Conservation (phyloP, 768 basidiomycete species). For the Amanita subjunquillea region DNA sequence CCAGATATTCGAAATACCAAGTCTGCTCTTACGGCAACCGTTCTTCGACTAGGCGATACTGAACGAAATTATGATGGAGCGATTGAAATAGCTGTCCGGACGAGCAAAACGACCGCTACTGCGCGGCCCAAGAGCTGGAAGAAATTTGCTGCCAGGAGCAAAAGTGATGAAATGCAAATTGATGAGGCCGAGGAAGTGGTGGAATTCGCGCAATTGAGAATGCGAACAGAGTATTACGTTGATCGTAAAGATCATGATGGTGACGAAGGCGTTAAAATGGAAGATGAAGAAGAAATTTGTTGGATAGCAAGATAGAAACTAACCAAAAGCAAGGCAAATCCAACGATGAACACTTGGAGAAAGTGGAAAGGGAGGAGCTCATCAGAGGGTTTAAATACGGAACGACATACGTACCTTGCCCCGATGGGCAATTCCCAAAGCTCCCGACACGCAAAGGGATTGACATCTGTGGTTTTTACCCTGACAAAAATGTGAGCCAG, state of each 20-base stretch:
- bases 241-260: slow-evolving; percentile 31
- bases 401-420: slow-evolving; percentile 76
- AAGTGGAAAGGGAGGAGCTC: slow-evolving; percentile 71
- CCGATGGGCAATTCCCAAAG: slow-evolving; percentile 72
- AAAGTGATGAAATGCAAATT: slow-evolving; percentile 23
- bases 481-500: slow-evolving; percentile 43
- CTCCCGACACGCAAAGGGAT: slow-evolving; percentile 76
- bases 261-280: slow-evolving; percentile 30
- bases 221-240: slow-evolving; percentile 47
- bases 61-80: slow-evolving; percentile 59
- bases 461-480: slow-evolving; percentile 82
- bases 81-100: slow-evolving; percentile 62
- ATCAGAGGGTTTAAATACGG: slow-evolving; percentile 85
- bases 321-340: slow-evolving; percentile 20
- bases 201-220: slow-evolving; percentile 34
- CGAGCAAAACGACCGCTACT: slow-evolving; percentile 71
- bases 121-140: slow-evolving; percentile 70
- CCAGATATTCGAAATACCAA: slow-evolving; percentile 63
- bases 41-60: slow-evolving; percentile 71
- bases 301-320: slow-evolving; percentile 13
- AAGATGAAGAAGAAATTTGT: slow-evolving; percentile 24
- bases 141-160: slow-evolving; percentile 45
- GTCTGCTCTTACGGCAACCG: slow-evolving; percentile 52
- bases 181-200: slow-evolving; percentile 24
- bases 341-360: slow-evolving; percentile 30